Percentiles rank a stretch among this genome's conserved stretches.
Conservation (phyloP, 352 stramenopile genomes). For the Globisporangium heterothallicum region DNA sequence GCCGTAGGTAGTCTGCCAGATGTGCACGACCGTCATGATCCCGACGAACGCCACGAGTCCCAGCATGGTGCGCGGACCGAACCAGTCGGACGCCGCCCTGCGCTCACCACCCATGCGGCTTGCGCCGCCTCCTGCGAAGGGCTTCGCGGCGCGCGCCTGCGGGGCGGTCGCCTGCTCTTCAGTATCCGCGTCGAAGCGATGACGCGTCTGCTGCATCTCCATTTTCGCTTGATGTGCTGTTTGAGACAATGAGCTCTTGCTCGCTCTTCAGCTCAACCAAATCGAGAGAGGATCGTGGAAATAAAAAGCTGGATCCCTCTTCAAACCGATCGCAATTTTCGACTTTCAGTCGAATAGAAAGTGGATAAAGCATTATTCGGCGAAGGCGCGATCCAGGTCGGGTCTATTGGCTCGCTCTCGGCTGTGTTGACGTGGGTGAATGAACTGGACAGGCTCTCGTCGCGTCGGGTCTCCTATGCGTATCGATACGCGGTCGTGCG, state of each 20-base stretch:
- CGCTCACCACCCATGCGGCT: neutral
- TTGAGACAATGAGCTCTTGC: no score
- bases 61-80: conserved; percentile 34
- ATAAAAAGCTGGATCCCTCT: neutral
- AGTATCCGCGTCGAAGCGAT: conserved; percentile 23
- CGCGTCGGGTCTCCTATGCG: no score
- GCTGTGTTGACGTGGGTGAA: no score
- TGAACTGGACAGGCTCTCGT: no score
- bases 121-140: neutral
- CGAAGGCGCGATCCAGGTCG: no score
- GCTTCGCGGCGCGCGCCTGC: neutral
- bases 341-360: no score
- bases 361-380: no score
- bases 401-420: no score
- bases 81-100: conserved; percentile 19
- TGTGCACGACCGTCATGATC: conserved; percentile 51
- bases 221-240: neutral
- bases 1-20: conserved; percentile 60
- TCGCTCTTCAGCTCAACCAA: conserved; percentile 1
- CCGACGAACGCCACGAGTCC: conserved; percentile 43
- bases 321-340: conserved; percentile 1
- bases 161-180: conserved; percentile 11
- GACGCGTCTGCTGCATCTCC: conserved; percentile 5
- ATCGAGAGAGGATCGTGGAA: no score
- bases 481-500: no score